Evolutionary conservation across 2,329 filamentous ascomycete species (phyloP).

Genomic region (Aspergillus nomiae): DNA sequence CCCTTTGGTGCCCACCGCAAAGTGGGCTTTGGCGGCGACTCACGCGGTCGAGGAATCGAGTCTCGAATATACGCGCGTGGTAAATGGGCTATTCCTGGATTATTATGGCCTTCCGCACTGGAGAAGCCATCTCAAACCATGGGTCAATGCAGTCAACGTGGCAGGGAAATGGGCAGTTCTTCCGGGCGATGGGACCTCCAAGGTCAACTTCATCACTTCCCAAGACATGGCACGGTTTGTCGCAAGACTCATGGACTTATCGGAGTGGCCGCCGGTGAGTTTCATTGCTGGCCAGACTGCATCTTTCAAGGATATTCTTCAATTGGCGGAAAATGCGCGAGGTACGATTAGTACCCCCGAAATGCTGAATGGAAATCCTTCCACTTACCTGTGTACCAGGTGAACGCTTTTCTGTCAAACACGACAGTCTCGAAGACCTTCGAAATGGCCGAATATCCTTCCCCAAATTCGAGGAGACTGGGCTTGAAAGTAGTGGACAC

Average conservation of each 20-base stretch:
- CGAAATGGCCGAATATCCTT: constrained; percentile 5
- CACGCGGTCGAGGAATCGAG: not conserved
- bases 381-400: not conserved
- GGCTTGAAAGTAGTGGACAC: not conserved
- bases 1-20: not conserved
- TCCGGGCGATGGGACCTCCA: not conserved
- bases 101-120: constrained; percentile 7
- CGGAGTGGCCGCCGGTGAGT: not conserved
- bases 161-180: constrained; percentile 2
- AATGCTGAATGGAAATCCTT: not conserved
- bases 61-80: constrained; percentile 4
- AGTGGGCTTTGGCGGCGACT: constrained; percentile 6
- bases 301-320: constrained; percentile 3
- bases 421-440: not conserved
- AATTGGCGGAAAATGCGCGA: not conserved
- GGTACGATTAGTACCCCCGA: not conserved
- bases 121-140: constrained; percentile 4
- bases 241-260: constrained; percentile 5
- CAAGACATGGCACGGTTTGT: constrained; percentile 8
- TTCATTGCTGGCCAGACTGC: not conserved
- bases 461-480: constrained; percentile 4
- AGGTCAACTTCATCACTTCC: constrained; percentile 2
- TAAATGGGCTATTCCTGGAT: constrained; percentile 5
- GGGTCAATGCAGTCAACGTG: constrained; percentile 5
- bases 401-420: not conserved